These are phyloP conservation scores for Linnemannia exigua DNA, from an alignment of 192 early-diverging fungal genomes.

Conservation along the genomic window DNA sequence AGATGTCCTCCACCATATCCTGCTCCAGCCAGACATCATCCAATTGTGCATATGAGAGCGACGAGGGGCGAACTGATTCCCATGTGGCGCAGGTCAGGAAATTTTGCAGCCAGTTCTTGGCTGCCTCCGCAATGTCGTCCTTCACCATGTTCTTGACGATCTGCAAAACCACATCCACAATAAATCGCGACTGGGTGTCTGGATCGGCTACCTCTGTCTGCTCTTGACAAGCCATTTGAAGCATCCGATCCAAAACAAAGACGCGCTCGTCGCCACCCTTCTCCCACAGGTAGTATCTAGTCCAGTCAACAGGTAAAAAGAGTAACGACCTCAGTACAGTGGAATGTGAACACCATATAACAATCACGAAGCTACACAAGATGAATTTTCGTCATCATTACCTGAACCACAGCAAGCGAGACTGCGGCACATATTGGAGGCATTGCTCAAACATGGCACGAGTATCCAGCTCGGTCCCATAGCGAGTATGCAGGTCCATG, in stretches of 20 bases:
- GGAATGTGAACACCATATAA: not conserved
- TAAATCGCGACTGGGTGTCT: conserved; percentile 21
- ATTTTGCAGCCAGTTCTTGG: conserved; percentile 49
- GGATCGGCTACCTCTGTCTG: conserved; percentile 6
- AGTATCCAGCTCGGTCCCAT: conserved; percentile 20
- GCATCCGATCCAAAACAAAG: conserved; percentile 41
- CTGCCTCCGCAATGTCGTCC: conserved; percentile 26
- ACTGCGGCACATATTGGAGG: conserved; percentile 18
- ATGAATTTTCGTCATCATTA: not conserved
- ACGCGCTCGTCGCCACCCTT: conserved; percentile 17
- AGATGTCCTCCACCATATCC: conserved; percentile 41
- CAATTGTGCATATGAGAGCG: conserved; percentile 20
- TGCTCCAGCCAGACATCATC: conserved; percentile 45
- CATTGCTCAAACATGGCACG: conserved; percentile 29
- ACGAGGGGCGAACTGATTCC: conserved; percentile 24
- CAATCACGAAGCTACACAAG: not conserved
- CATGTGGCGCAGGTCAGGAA: conserved; percentile 37
- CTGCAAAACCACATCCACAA: conserved; percentile 35
- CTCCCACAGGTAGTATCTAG: conserved; percentile 43
- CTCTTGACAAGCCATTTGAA: conserved; percentile 23
- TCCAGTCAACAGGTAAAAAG: not conserved
- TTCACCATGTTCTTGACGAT: conserved; percentile 25
- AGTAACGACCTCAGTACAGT: not conserved
- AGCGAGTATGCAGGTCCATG: conserved; percentile 22
- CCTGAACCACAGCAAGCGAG: conserved; percentile 43